phyloP scores from a whole-genome alignment of 345 rosid genomes.

The Aethionema arabicum region DNA sequence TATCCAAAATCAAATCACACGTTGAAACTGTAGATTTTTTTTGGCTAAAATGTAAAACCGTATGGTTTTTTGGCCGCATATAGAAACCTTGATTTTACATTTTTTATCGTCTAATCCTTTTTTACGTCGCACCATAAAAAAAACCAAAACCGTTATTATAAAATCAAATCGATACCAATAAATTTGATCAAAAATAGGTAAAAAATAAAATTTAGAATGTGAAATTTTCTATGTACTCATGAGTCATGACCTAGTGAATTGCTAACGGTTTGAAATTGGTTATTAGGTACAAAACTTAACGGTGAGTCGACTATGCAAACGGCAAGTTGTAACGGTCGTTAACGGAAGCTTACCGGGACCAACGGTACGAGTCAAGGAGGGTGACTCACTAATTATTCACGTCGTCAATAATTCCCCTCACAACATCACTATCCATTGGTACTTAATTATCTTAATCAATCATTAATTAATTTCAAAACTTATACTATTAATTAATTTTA shows the following conservation, averaged over 20 bases:
- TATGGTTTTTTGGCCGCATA: no score
- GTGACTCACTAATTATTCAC: slow-evolving; percentile 72
- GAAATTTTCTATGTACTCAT: neutral
- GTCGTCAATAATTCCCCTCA: slow-evolving; percentile 81
- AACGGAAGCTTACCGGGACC: slow-evolving; percentile 87
- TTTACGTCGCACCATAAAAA: no score
- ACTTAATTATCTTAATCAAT: slow-evolving; percentile 14
- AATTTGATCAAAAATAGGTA: no score
- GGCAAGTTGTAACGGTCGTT: slow-evolving; percentile 63
- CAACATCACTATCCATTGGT: slow-evolving; percentile 88
- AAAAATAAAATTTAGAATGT: neutral
- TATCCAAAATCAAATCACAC: no score
- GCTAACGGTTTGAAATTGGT: slow-evolving; percentile 26
- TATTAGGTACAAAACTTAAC: slow-evolving; percentile 71
- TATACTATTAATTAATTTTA: neutral
- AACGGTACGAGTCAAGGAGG: slow-evolving; percentile 53
- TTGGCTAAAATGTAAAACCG: no score
- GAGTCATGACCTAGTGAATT: slow-evolving; percentile 1
- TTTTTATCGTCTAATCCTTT: no score
- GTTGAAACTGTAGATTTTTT: no score
- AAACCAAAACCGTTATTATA: no score
- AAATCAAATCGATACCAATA: no score
- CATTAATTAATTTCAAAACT: slow-evolving; percentile 1
- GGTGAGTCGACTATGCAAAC: slow-evolving; percentile 51
- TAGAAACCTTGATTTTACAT: no score